Conservation (phyloP, 129 eudicot species). For the Chrysanthemum makinoi region DNA sequence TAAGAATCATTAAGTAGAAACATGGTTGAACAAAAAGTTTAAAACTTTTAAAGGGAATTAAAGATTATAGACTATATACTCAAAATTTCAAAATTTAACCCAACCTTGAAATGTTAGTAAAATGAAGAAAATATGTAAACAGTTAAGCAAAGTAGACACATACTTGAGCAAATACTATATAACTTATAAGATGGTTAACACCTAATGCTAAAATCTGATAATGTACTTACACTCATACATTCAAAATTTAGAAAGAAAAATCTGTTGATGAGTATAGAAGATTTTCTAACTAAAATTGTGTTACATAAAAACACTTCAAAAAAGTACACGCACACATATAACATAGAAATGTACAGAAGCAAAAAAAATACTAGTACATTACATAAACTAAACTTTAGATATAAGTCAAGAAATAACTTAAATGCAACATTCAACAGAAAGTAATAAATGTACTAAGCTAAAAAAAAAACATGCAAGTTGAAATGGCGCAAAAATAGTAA, state of each 20-base stretch:
- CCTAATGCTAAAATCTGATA: slow-evolving; percentile 17
- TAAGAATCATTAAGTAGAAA: background rate
- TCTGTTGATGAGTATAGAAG: slow-evolving; percentile 12
- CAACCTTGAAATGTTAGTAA: background rate
- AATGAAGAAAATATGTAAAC: background rate
- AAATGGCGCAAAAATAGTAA: background rate
- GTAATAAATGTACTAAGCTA: background rate
- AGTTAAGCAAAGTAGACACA: no score
- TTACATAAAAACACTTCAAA: slow-evolving; percentile 10
- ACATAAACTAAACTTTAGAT: background rate
- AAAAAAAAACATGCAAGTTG: background rate
- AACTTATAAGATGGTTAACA: background rate
- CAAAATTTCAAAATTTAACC: background rate
- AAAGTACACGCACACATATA: background rate
- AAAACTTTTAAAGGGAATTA: slow-evolving; percentile 17
- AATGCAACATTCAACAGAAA: no score
- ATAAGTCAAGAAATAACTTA: background rate
- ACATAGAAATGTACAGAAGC: slow-evolving; percentile 1
- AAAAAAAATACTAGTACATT: background rate
- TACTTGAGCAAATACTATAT: no score
- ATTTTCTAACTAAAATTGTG: slow-evolving; percentile 1
- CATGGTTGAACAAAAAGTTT: background rate
- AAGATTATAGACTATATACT: slow-evolving; percentile 5
- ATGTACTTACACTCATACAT: slow-evolving; percentile 19
- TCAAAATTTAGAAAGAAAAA: slow-evolving; percentile 19